Conservation (phyloP, 768 basidiomycete species). For the Chalciporus sphaerocephalus region DNA sequence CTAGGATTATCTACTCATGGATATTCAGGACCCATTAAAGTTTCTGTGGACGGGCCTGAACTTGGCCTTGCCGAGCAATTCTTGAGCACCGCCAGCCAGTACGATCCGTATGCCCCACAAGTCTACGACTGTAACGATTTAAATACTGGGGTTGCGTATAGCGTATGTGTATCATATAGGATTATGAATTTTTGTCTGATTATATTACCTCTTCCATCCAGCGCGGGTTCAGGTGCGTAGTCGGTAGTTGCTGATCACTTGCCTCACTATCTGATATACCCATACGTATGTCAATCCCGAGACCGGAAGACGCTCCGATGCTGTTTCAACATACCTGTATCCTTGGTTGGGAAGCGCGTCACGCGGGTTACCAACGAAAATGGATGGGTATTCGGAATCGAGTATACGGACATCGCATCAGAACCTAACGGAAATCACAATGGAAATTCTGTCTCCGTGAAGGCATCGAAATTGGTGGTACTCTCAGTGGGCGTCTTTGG, state of each 20-base stretch:
- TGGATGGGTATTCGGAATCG: conserved; percentile 36
- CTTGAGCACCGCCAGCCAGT: conserved; percentile 41
- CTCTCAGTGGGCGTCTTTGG: conserved; percentile 53
- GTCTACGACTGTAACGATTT: conserved; percentile 50
- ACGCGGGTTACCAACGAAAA: conserved; percentile 34
- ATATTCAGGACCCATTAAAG: conserved; percentile 29
- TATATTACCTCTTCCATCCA: conserved; percentile 1
- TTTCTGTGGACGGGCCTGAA: conserved; percentile 21
- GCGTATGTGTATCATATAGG: conserved; percentile 14
- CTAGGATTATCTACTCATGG: conserved; percentile 32
- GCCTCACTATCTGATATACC: too few species aligned
- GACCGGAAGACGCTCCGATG: conserved; percentile 33
- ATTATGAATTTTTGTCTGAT: too few species aligned
- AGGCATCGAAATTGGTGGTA: conserved; percentile 43
- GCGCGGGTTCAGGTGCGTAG: conserved; percentile 18
- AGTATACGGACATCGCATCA: conserved; percentile 29
- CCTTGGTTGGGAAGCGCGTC: conserved; percentile 32
- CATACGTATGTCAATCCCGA: conserved; percentile 49
- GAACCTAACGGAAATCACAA: conserved; percentile 1
- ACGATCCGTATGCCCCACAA: conserved; percentile 42
- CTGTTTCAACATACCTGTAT: conserved; percentile 37
- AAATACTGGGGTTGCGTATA: conserved; percentile 24
- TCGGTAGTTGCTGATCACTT: too few species aligned
- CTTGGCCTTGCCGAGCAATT: conserved; percentile 36
- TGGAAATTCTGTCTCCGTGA: conserved; percentile 14